phyloP scores from a whole-genome alignment of 2,329 filamentous ascomycete genomes.

The Fusarium sp. region DNA sequence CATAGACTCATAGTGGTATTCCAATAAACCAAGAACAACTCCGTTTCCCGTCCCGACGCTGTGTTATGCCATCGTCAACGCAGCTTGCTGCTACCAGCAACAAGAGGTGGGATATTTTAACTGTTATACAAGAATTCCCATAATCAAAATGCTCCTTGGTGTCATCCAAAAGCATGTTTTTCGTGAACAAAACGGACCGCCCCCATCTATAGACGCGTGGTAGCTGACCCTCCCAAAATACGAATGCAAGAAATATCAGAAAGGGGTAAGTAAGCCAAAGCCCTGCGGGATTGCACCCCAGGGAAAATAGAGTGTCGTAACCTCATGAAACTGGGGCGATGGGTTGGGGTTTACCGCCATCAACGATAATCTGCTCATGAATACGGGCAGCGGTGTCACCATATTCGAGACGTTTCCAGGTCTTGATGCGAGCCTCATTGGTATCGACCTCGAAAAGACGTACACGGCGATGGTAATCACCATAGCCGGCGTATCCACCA shows the following conservation, averaged over 20 bases:
- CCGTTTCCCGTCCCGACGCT: constrained; percentile 32
- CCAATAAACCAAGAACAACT: constrained; percentile 31
- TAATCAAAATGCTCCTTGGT: constrained; percentile 19
- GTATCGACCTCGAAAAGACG: constrained; percentile 95
- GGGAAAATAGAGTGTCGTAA: constrained; percentile 25
- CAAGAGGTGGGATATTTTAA: constrained; percentile 25
- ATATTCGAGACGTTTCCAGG: constrained; percentile 90
- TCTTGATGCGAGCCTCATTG: constrained; percentile 88
- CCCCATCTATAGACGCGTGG: constrained; percentile 34
- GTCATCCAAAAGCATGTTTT: constrained; percentile 27
- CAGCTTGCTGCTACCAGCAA: constrained; percentile 12
- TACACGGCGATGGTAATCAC: constrained; percentile 85
- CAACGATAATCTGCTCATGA: constrained; percentile 77
- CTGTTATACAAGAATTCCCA: constrained; percentile 36
- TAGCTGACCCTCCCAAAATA: constrained; percentile 24
- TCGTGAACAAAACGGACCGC: constrained; percentile 24
- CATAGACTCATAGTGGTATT: constrained; percentile 18
- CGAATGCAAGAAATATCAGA: constrained; percentile 36
- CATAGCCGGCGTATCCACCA: constrained; percentile 94
- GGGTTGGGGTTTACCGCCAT: constrained; percentile 65
- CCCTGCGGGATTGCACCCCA: not conserved
- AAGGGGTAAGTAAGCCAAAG: constrained; percentile 4
- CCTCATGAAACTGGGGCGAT: constrained; percentile 32
- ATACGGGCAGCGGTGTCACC: constrained; percentile 68
- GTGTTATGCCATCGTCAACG: constrained; percentile 28